These are phyloP conservation scores for Allantophomopsis cytisporea DNA, from an alignment of 2,329 filamentous ascomycete species.

Conservation along the genomic window DNA sequence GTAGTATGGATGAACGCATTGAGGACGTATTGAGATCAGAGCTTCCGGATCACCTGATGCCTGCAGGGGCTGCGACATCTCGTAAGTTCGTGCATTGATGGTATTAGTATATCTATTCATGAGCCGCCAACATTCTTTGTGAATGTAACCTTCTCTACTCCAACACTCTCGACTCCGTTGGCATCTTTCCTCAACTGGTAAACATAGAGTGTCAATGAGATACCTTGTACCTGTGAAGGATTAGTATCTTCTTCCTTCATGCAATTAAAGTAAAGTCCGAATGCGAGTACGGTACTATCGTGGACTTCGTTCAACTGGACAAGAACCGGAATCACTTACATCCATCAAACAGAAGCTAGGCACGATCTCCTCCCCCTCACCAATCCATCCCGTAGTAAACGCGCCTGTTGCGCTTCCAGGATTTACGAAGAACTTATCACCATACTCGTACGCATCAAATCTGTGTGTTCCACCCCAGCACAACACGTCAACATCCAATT, in stretches of 20 bases:
- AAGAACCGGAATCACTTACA: conserved; percentile 41
- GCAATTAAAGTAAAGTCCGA: conserved; percentile 1
- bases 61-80: no score
- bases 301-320: not conserved
- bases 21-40: no score
- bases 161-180: conserved; percentile 65
- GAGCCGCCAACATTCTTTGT: conserved; percentile 46
- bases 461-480: conserved; percentile 57
- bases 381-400: conserved; percentile 41
- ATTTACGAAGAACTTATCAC: conserved; percentile 64
- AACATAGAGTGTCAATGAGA: conserved; percentile 89
- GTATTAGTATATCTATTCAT: no score
- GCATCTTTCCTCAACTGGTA: conserved; percentile 73
- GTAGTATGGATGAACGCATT: no score
- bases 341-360: conserved; percentile 98
- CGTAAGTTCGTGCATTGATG: no score
- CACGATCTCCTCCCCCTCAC: conserved; percentile 56
- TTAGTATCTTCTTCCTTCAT: no score
- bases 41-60: no score
- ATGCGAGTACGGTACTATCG: no score
- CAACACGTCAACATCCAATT: conserved; percentile 54
- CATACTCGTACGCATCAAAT: conserved; percentile 60
- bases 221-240: conserved; percentile 72
- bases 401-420: conserved; percentile 54
- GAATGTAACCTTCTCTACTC: conserved; percentile 77